Evolutionary conservation across 192 early-diverging fungal species (phyloP).

Genomic region (Hyaloraphidium curvatum): DNA sequence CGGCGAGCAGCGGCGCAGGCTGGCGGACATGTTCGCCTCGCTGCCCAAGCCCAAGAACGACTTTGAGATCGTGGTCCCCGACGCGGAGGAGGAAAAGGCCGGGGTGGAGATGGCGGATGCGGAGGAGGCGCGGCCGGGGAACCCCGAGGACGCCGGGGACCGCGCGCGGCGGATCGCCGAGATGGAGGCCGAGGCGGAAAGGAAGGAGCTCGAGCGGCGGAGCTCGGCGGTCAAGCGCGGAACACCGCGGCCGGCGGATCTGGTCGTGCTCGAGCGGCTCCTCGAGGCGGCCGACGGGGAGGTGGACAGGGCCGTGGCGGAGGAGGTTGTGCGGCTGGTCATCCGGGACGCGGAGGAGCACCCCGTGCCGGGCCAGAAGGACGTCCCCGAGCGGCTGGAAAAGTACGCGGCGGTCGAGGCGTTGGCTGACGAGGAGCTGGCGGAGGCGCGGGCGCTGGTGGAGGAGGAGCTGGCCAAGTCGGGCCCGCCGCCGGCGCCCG

Average conservation of each 20-base stretch:
- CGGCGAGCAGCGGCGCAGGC: conserved; percentile 42
- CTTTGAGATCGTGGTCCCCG: conserved; percentile 76
- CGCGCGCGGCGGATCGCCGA: neutral
- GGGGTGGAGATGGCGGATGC: neutral
- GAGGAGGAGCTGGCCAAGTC: conserved; percentile 22
- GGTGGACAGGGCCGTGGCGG: conserved; percentile 35
- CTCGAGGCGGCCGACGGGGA: conserved; percentile 4
- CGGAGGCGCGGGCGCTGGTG: conserved; percentile 31
- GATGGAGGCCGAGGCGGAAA: conserved; percentile 8
- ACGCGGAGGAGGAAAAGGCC: conserved; percentile 26
- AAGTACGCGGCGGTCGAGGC: conserved; percentile 7
- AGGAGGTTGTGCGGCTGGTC: conserved; percentile 53
- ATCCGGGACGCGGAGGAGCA: conserved; percentile 47
- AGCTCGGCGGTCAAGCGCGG: conserved; percentile 53
- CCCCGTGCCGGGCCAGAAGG: conserved; percentile 37
- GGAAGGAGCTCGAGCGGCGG: conserved; percentile 33
- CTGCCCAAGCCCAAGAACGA: conserved; percentile 84
- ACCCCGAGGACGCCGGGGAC: neutral
- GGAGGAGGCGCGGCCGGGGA: neutral
- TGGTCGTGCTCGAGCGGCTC: too few relatives aligned
- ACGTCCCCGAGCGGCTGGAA: conserved; percentile 7
- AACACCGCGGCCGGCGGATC: conserved; percentile 49
- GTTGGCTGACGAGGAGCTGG: conserved; percentile 34
- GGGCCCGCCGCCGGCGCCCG: neutral
- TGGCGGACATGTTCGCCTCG: conserved; percentile 41